These are phyloP conservation scores for Cordyceps fumosorosea DNA, from an alignment of 2,329 filamentous ascomycete genomes.

Conservation along the genomic window DNA sequence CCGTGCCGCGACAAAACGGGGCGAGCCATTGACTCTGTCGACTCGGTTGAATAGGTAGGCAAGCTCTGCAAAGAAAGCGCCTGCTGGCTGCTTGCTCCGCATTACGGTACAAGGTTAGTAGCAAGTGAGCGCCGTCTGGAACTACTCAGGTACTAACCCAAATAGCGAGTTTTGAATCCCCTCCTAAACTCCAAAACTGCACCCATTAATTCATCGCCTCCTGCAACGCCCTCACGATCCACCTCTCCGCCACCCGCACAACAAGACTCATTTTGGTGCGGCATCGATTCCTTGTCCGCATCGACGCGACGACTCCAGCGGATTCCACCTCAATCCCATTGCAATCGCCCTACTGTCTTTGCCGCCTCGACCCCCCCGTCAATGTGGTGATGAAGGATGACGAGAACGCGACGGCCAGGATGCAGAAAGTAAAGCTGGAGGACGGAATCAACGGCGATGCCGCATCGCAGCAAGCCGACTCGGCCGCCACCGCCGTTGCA, in stretches of 20 bases:
- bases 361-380: not conserved
- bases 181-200: not conserved
- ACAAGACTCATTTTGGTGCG: not conserved
- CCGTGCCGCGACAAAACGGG: not conserved
- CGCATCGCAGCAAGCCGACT: not conserved
- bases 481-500: not conserved
- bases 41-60: not conserved
- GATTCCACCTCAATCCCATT: not conserved
- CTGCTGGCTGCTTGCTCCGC: conserved; percentile 1
- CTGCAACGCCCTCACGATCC: not conserved
- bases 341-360: not conserved
- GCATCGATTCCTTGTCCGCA: not conserved
- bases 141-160: not conserved
- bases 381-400: conserved; percentile 20
- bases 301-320: not conserved
- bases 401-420: conserved; percentile 18
- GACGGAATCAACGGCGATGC: conserved; percentile 21
- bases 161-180: conserved; percentile 11
- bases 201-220: conserved; percentile 3
- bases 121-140: conserved; percentile 1
- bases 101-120: too few species aligned
- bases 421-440: conserved; percentile 30
- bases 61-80: not conserved
- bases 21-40: not conserved
- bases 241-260: not conserved